phyloP scores from a whole-genome alignment of 139 green algal species.

The Yamagishiella unicocca region DNA sequence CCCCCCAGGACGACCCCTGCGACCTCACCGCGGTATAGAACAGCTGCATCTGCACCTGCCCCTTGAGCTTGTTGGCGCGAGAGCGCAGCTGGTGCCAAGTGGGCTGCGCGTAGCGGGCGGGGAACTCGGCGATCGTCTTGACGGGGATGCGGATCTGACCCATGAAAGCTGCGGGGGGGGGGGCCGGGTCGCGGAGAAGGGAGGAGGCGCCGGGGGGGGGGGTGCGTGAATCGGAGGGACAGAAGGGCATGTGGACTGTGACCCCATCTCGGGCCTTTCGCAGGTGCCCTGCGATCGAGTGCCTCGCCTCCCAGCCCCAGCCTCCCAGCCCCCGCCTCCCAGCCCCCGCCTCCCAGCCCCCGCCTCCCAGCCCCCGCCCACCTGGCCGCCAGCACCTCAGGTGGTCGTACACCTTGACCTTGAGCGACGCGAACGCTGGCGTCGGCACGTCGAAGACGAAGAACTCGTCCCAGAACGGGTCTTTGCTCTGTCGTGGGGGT shows the following conservation, averaged over 20 bases:
- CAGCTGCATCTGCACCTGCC: slow-evolving; percentile 56
- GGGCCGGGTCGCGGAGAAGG: neutral
- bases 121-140: slow-evolving; percentile 43
- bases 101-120: slow-evolving; percentile 26
- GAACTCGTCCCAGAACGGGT: slow-evolving; percentile 64
- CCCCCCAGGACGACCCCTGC: no score
- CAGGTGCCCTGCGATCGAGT: no score
- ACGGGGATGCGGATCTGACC: slow-evolving; percentile 50
- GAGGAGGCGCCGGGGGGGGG: no score
- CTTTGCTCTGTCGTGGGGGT: slow-evolving; percentile 30
- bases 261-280: no score
- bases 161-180: slow-evolving; percentile 1
- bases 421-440: slow-evolving; percentile 60
- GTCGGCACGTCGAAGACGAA: slow-evolving; percentile 59
- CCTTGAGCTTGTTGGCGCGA: neutral
- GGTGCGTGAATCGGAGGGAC: no score
- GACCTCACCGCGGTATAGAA: slow-evolving; percentile 49
- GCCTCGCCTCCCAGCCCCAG: no score
- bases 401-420: slow-evolving; percentile 63
- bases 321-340: no score
- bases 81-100: slow-evolving; percentile 42
- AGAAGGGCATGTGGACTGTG: no score
- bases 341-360: no score
- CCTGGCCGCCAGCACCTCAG: slow-evolving; percentile 55
- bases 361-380: neutral